These are phyloP conservation scores for Trichoderma sp. DNA, from an alignment of 2,329 filamentous ascomycete species.

Conservation along the genomic window DNA sequence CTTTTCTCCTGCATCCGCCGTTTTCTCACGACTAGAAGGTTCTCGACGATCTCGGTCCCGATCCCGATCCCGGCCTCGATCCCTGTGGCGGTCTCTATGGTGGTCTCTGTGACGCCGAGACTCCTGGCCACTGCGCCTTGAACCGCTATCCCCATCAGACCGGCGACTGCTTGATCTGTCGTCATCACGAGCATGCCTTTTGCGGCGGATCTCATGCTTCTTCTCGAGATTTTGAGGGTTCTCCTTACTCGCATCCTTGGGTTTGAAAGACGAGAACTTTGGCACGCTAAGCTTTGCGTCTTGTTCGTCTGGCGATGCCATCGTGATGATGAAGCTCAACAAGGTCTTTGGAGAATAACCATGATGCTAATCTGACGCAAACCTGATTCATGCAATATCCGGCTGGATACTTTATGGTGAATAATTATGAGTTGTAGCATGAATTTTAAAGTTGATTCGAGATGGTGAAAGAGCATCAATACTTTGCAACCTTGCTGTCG, in stretches of 20 bases:
- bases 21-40: constrained; percentile 11
- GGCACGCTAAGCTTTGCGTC: constrained; percentile 40
- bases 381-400: neutral
- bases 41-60: neutral
- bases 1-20: neutral
- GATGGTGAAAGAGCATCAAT: neutral
- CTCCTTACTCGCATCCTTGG: constrained; percentile 39
- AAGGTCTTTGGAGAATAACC: neutral
- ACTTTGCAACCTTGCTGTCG: neutral
- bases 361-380: neutral
- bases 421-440: neutral
- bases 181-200: constrained; percentile 24
- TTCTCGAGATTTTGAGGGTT: constrained; percentile 20
- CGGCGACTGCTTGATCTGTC: constrained; percentile 1
- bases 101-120: constrained; percentile 21
- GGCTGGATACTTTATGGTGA: neutral
- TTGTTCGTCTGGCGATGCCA: constrained; percentile 5
- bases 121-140: constrained; percentile 22
- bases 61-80: neutral
- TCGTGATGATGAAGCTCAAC: constrained; percentile 1
- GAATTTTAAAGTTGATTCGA: neutral
- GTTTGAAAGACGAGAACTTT: constrained; percentile 72
- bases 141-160: constrained; percentile 19
- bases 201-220: neutral
- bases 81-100: neutral